phyloP scores from a whole-genome alignment of 2,329 filamentous ascomycete species.

The Penicillium capsulatum region DNA sequence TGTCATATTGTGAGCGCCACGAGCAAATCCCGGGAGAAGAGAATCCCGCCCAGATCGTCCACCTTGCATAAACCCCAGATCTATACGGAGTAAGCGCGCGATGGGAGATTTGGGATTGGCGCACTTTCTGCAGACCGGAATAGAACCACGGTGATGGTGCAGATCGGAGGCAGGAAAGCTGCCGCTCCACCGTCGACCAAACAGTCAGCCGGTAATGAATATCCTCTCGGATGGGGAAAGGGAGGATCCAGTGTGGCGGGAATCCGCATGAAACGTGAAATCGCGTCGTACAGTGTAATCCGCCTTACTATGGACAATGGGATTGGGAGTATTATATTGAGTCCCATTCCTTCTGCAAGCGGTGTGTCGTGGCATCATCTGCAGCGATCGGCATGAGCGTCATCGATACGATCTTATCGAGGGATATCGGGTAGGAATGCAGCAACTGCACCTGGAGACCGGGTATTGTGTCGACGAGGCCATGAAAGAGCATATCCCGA shows the following conservation, averaged over 20 bases:
- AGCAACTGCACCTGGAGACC: background rate
- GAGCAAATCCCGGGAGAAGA: background rate
- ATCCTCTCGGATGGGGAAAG: constrained; percentile 3
- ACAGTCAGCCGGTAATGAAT: constrained; percentile 7
- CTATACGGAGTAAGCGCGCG: too few species aligned
- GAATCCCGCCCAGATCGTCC: too few species aligned
- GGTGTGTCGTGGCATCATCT: constrained; percentile 21
- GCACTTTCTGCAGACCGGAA: too few species aligned
- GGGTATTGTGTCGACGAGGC: background rate
- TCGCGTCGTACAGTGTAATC: constrained; percentile 1
- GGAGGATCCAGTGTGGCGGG: constrained; percentile 3
- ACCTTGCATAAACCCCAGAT: too few species aligned
- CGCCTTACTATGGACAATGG: too few species aligned
- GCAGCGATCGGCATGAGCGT: constrained; percentile 8
- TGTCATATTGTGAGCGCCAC: background rate
- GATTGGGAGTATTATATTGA: constrained; percentile 20
- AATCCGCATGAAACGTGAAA: background rate
- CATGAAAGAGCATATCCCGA: background rate
- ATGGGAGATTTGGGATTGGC: too few species aligned
- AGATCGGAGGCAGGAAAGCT: constrained; percentile 2
- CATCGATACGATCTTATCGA: constrained; percentile 7
- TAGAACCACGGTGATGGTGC: constrained; percentile 8
- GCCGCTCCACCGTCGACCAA: constrained; percentile 8
- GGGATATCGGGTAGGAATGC: background rate
- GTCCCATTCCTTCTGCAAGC: too few species aligned